Evolutionary conservation across 2,329 filamentous ascomycete species (phyloP).

Genomic region (Pleoardoris graminearum): DNA sequence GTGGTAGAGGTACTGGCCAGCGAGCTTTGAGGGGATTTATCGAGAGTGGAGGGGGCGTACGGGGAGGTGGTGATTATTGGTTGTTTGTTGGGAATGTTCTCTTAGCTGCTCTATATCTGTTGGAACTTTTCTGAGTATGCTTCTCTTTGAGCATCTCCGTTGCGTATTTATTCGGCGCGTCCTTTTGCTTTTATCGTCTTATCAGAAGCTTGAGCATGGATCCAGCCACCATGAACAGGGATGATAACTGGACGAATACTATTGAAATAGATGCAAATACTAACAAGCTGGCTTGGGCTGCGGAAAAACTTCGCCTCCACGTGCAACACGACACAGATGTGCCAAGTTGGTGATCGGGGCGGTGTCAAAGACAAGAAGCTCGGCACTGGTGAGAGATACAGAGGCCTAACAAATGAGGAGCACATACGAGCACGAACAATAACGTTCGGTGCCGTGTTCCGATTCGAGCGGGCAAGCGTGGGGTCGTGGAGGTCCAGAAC

Average conservation of each 20-base stretch:
- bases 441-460: conserved; percentile 1
- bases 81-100: too few species aligned
- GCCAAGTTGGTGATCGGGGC: neutral
- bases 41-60: too few species aligned
- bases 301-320: conserved; percentile 1
- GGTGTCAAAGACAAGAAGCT: neutral
- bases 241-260: neutral
- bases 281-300: neutral
- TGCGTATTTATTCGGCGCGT: too few species aligned
- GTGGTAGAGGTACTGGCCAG: too few species aligned
- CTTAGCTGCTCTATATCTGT: too few species aligned
- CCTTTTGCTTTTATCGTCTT: too few species aligned
- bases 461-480: conserved; percentile 1
- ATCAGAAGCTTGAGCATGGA: too few species aligned
- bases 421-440: neutral
- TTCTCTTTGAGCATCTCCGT: too few species aligned
- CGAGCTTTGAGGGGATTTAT: too few species aligned
- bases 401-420: conserved; percentile 1
- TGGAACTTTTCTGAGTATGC: too few species aligned
- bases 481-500: neutral
- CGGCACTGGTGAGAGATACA: neutral
- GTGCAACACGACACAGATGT: neutral
- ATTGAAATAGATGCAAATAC: neutral
- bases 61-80: too few species aligned
- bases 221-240: neutral